phyloP scores from a whole-genome alignment of 495 filamentous ascomycete genomes.

The Hypoxylon lenormandii region DNA sequence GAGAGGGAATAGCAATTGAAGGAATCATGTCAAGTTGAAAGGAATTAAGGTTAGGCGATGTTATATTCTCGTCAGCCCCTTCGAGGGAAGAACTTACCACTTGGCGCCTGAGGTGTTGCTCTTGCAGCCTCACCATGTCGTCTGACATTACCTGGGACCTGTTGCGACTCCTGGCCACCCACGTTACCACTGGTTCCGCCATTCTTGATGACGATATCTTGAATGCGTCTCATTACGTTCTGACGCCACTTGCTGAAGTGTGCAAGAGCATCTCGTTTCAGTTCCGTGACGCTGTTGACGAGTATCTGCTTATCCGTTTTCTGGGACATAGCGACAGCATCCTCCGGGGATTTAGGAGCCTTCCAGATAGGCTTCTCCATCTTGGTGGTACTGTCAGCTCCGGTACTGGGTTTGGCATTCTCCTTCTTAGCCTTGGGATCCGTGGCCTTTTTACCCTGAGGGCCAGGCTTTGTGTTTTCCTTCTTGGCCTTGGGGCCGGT shows the following conservation, averaged over 20 bases:
- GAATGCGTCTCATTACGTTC: conserved; percentile 52
- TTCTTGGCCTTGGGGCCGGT: no score
- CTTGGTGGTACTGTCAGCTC: background rate
- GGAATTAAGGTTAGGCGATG: conserved; percentile 12
- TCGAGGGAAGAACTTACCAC: conserved; percentile 49
- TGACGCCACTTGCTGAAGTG: conserved; percentile 62
- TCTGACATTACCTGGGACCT: conserved; percentile 43
- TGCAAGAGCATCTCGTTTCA: conserved; percentile 58
- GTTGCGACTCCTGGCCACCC: conserved; percentile 23
- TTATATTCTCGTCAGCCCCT: conserved; percentile 19
- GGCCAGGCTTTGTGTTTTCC: no score
- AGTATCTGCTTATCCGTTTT: conserved; percentile 47
- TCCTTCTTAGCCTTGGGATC: background rate
- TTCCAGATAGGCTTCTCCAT: conserved; percentile 14
- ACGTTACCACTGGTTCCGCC: conserved; percentile 43
- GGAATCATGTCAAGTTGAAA: background rate
- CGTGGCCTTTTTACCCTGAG: background rate
- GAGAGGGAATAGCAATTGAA: background rate
- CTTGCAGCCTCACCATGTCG: conserved; percentile 31
- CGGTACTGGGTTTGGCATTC: background rate
- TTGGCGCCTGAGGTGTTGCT: conserved; percentile 38
- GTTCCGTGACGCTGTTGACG: conserved; percentile 54
- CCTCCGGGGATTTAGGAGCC: conserved; percentile 36
- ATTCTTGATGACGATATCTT: conserved; percentile 58
- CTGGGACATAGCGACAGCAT: conserved; percentile 18